Conservation (phyloP, 2,329 filamentous ascomycete species). For the Proliferodiscus dingleyae region DNA sequence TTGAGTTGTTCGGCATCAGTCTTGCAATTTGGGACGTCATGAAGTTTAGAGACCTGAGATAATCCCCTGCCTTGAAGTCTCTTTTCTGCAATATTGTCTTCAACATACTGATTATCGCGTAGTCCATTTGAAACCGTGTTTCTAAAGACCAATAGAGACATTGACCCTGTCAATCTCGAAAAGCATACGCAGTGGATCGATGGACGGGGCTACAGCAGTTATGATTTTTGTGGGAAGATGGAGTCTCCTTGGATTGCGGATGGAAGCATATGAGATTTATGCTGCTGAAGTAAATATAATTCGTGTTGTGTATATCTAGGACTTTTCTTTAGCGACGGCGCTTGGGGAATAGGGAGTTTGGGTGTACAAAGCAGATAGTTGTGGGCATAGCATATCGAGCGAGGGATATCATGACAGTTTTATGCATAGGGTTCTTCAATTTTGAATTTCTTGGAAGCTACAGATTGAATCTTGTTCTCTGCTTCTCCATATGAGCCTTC, state of each 20-base stretch:
- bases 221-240: constrained; percentile 19
- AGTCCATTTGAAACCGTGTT: constrained; percentile 28
- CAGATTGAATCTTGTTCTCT: constrained; percentile 87
- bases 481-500: constrained; percentile 93
- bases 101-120: too few relatives aligned
- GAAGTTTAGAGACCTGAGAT: too few relatives aligned
- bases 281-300: too few relatives aligned
- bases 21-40: too few relatives aligned
- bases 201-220: constrained; percentile 23
- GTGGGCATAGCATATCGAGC: background rate
- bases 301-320: background rate
- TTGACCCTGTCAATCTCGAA: constrained; percentile 16
- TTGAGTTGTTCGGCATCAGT: too few relatives aligned
- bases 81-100: too few relatives aligned
- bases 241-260: background rate
- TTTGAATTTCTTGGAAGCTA: constrained; percentile 40
- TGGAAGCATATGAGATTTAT: background rate
- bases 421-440: background rate
- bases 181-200: constrained; percentile 22
- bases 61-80: too few relatives aligned
- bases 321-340: background rate
- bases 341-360: background rate
- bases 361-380: background rate
- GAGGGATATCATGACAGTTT: background rate
- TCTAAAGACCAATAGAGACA: constrained; percentile 25